Evolutionary conservation across 2,329 filamentous ascomycete species (phyloP).

Genomic region (Verticillium alfalfae): DNA sequence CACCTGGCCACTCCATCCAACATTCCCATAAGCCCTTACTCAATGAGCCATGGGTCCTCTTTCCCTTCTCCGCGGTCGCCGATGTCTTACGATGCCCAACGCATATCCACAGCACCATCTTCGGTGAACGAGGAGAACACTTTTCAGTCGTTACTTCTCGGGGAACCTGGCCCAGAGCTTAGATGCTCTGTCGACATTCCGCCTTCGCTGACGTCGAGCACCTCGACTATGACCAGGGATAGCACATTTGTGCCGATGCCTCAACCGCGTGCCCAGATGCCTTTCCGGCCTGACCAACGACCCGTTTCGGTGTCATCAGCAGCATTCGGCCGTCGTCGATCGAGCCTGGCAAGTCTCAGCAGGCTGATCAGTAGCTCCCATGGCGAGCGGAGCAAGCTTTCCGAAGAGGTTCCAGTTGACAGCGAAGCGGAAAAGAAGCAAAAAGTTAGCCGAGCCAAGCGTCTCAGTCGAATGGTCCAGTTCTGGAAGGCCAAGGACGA

Average conservation of each 20-base stretch:
- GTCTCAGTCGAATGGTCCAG: slow-evolving; percentile 69
- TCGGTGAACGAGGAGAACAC: slow-evolving; percentile 66
- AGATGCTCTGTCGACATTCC: slow-evolving; percentile 69
- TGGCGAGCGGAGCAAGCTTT: slow-evolving; percentile 69
- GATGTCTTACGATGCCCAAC: slow-evolving; percentile 65
- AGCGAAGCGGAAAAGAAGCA: slow-evolving; percentile 50
- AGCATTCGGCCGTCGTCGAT: slow-evolving; percentile 64
- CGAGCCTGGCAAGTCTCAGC: slow-evolving; percentile 71
- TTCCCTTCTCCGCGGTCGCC: slow-evolving; percentile 65
- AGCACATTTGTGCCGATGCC: slow-evolving; percentile 41
- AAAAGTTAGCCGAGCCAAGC: slow-evolving; percentile 60
- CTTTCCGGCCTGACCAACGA: slow-evolving; percentile 45
- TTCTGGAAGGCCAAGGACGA: slow-evolving; percentile 67
- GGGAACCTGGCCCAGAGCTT: slow-evolving; percentile 67
- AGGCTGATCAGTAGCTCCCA: slow-evolving; percentile 71
- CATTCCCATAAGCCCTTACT: slow-evolving; percentile 57
- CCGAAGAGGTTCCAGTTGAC: slow-evolving; percentile 58
- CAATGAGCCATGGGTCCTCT: slow-evolving; percentile 59
- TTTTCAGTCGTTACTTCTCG: slow-evolving; percentile 66
- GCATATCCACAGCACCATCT: slow-evolving; percentile 70
- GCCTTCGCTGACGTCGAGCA: slow-evolving; percentile 68
- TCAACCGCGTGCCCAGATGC: slow-evolving; percentile 26
- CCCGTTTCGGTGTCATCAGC: slow-evolving; percentile 58
- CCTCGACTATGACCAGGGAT: slow-evolving; percentile 70
- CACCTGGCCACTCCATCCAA: slow-evolving; percentile 36